Evolutionary conservation across 345 rosid genomes (phyloP).

Genomic region (Acer yangbiense): DNA sequence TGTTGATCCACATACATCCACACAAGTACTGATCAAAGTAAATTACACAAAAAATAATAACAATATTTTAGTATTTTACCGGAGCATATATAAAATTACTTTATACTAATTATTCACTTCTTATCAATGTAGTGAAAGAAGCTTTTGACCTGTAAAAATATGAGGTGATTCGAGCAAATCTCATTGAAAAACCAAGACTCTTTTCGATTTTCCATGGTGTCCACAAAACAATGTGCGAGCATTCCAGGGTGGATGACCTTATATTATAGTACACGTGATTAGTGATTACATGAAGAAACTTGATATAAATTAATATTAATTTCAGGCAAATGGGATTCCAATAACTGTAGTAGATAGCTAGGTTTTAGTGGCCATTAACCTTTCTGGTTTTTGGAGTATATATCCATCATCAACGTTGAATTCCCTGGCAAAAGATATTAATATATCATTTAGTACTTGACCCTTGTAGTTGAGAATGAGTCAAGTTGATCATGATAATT

Average conservation of each 20-base stretch:
- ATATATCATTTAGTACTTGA: constrained; percentile 5
- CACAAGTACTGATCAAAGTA: background rate
- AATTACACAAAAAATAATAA: background rate
- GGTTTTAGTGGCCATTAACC: background rate
- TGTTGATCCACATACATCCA: background rate
- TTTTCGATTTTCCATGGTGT: background rate
- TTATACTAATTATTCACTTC: too few relatives aligned
- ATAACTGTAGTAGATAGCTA: background rate
- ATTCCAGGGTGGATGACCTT: background rate
- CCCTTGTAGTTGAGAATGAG: constrained; percentile 13
- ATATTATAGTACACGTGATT: too few relatives aligned
- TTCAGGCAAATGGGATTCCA: background rate
- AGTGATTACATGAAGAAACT: background rate
- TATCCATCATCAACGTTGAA: constrained; percentile 3
- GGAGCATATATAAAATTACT: too few relatives aligned
- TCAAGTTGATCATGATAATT: background rate
- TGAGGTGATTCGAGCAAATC: background rate
- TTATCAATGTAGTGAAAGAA: background rate
- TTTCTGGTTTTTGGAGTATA: background rate
- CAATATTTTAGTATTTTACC: too few relatives aligned
- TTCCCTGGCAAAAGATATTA: background rate
- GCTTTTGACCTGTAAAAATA: background rate
- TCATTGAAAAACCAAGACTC: background rate
- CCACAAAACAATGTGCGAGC: background rate
- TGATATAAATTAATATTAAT: too few relatives aligned